Percentiles rank a stretch among this genome's conserved stretches.
Evolutionary conservation across 73 alveolate species (phyloP).

Genomic region (Paramecium primaurelia): DNA sequence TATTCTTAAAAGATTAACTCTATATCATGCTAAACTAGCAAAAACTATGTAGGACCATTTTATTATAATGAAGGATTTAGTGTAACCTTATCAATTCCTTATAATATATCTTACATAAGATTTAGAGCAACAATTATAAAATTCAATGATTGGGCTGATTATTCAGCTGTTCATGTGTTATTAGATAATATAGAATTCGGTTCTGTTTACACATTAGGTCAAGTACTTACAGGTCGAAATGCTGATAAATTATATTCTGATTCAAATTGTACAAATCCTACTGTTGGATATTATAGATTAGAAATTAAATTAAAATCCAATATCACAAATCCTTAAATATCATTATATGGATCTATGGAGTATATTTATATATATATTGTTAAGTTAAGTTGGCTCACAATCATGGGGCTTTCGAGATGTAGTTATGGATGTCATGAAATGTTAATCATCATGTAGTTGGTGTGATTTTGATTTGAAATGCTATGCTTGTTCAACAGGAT

Average conservation of each 20-base stretch:
- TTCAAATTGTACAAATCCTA: background rate
- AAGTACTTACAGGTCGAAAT: background rate
- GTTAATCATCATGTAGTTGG: background rate
- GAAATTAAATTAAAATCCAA: background rate
- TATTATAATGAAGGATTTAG: background rate
- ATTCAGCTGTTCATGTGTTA: background rate
- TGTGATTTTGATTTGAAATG: background rate
- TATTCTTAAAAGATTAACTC: background rate
- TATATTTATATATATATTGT: background rate
- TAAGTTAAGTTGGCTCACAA: background rate
- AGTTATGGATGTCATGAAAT: background rate
- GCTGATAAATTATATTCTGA: background rate
- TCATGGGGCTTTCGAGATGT: background rate
- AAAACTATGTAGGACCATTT: background rate
- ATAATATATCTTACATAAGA: background rate
- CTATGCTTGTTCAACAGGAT: background rate
- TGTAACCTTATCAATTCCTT: background rate
- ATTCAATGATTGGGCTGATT: background rate
- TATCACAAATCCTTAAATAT: background rate
- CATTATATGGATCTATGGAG: background rate
- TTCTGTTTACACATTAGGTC: background rate
- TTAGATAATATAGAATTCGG: background rate
- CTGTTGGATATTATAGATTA: background rate
- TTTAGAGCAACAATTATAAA: background rate
- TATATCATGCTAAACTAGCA: background rate